Evolutionary conservation across 805 yeast species (phyloP), one percentile per base, ranked within the genome.

Genomic region (Pichia membranifaciens): DNA sequence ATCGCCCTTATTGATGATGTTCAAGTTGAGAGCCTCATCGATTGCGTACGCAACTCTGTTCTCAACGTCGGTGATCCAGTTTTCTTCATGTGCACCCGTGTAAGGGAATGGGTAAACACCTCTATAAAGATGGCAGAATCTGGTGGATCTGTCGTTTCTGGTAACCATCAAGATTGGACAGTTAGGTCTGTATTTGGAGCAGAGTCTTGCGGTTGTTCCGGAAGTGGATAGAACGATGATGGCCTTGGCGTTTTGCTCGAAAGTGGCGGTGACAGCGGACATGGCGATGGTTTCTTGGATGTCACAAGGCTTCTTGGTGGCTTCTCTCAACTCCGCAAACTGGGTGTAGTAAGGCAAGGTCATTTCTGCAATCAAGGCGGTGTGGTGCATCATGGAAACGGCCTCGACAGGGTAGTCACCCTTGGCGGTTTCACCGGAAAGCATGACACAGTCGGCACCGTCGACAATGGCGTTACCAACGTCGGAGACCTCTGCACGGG

Each of bases 401-500:
- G 99, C 96, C 78, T 93, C 96, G 55, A 83, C 71, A 70, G 99
- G 99, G 79, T 93, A 93, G 79, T 82, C 82, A 78, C 99, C 99
- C 83, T 93, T 93, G 66, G 99, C 99, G 62, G 99, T 93, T 78
- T 93, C 99, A 71, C 99, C 99, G 50, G 96, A 86, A 70, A 93
- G 81, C 99, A 93, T 93, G 69, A 93, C 98, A 86, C 99, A 93
- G 78, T 93, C 99, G 65, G 98, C 97, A 75, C 99, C 99, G 67
- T 93, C 99, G 68, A 93, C 80, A 58, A 93, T 87, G 61, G 99
- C 99, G 74, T 93, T 93, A 75, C 99, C 99, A 56, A 93, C 99
- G 72, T 93, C 99, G 49, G 96, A 84, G 53, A 93, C 99, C 77
- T 93, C 99, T 60, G 99, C 99, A 78, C 99, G 87, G 69, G 99